phyloP scores from a whole-genome alignment of 805 yeast genomes.

The Starmerella floricola region DNA sequence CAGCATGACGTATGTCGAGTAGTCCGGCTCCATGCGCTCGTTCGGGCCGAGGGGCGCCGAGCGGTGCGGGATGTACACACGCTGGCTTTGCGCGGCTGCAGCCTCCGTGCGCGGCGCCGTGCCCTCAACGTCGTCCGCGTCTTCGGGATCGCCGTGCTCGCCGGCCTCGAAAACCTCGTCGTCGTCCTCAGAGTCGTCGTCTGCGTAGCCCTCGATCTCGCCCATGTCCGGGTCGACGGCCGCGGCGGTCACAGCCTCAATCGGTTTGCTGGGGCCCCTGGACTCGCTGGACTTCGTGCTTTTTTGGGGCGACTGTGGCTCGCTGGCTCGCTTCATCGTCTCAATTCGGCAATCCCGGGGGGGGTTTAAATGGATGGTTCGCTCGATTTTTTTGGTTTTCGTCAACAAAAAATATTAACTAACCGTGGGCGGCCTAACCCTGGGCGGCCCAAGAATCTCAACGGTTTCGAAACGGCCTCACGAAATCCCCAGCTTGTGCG shows the following conservation, averaged over 20 bases:
- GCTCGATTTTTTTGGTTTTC: not conserved
- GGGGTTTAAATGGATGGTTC: not conserved
- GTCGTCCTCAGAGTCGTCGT: slow-evolving; percentile 83
- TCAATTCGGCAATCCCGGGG: not conserved
- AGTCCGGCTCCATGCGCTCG: slow-evolving; percentile 93
- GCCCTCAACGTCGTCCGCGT: slow-evolving; percentile 43
- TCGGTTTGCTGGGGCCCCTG: slow-evolving; percentile 2
- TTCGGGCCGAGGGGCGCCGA: slow-evolving; percentile 87
- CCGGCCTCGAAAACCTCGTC: slow-evolving; percentile 52
- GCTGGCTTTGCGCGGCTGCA: slow-evolving; percentile 26
- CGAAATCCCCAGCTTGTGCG: no score
- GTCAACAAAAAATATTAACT: not conserved
- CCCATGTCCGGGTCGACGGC: slow-evolving; percentile 31
- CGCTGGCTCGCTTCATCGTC: slow-evolving; percentile 18
- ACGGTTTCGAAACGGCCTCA: no score
- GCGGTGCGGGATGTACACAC: slow-evolving; percentile 73
- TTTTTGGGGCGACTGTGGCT: slow-evolving; percentile 10
- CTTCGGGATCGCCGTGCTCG: slow-evolving; percentile 80
- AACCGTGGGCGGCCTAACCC: not conserved
- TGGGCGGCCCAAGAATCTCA: not conserved
- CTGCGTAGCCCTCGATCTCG: slow-evolving; percentile 47
- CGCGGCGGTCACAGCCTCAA: slow-evolving; percentile 8
- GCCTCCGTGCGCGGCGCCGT: slow-evolving; percentile 29
- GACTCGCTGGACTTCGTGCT: slow-evolving; percentile 8
- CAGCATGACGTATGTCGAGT: slow-evolving; percentile 88